These are phyloP conservation scores for Pyrenophora graminea DNA, from an alignment of 2,329 filamentous ascomycete genomes.

Conservation along the genomic window DNA sequence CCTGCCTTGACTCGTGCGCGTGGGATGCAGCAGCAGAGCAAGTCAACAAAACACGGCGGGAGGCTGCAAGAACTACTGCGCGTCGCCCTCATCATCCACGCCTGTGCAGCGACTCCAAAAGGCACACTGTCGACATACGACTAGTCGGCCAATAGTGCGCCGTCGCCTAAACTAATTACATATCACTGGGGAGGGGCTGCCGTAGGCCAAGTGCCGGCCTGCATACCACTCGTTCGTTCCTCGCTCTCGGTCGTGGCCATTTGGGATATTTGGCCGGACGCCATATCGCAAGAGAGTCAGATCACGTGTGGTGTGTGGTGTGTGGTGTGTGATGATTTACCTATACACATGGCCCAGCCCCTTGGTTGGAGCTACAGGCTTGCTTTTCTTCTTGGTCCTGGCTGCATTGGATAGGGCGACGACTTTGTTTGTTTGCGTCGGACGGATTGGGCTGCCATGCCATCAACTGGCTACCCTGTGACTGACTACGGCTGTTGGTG, in stretches of 20 bases:
- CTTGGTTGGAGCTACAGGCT: no score
- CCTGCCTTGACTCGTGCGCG: constrained; percentile 9
- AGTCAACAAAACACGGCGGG: neutral
- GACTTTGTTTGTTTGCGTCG: neutral
- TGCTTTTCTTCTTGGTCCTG: no score
- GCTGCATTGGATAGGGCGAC: neutral
- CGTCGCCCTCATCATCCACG: neutral
- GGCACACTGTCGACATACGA: constrained; percentile 1
- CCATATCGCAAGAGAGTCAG: no score
- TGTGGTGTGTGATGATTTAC: no score
- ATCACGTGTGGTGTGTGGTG: no score
- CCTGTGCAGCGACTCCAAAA: no score
- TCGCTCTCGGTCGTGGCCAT: no score
- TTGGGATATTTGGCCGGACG: no score
- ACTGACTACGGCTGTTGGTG: neutral
- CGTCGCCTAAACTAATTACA: neutral
- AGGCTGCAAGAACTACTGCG: neutral
- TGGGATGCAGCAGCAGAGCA: neutral
- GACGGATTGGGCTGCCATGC: neutral
- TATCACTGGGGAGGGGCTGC: neutral
- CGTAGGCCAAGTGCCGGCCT: constrained; percentile 3
- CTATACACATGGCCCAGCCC: no score
- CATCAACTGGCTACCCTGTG: constrained; percentile 1
- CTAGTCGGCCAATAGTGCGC: constrained; percentile 15
- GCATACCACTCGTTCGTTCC: neutral